Evolutionary conservation across 169 alveolate genomes (phyloP).

Genomic region (Plasmodium coatneyi): DNA sequence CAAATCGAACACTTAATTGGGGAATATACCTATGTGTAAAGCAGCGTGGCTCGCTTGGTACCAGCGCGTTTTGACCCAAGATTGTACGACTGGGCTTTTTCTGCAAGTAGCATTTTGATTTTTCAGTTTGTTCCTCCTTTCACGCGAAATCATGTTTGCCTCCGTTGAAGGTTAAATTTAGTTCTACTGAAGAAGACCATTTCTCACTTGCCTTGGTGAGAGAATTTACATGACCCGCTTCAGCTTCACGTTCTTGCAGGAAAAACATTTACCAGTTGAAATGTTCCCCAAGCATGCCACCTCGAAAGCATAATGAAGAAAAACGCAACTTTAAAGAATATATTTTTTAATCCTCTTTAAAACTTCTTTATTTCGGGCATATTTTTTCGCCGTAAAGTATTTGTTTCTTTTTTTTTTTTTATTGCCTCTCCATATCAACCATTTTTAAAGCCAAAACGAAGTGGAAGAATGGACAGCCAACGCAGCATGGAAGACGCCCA

Average conservation of each 20-base stretch:
- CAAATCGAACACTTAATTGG: neutral
- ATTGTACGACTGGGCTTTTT: neutral
- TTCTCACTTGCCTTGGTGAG: neutral
- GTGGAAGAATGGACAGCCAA: slow-evolving; percentile 19
- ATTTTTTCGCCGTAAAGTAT: neutral
- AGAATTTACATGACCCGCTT: neutral
- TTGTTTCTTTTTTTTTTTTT: neutral
- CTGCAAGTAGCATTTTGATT: neutral
- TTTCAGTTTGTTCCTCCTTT: neutral
- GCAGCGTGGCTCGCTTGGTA: neutral
- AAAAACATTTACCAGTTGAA: neutral
- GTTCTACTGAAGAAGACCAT: neutral
- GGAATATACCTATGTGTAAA: neutral
- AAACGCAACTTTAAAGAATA: neutral
- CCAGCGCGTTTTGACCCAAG: neutral
- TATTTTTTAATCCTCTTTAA: neutral
- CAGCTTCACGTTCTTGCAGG: neutral
- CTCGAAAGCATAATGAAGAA: neutral
- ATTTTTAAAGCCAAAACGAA: neutral
- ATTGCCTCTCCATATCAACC: neutral
- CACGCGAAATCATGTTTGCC: neutral
- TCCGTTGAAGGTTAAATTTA: neutral
- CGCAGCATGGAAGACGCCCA: slow-evolving; percentile 68
- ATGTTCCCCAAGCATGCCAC: neutral
- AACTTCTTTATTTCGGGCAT: neutral